A percentile compares a stretch with the other conserved stretches of the same genome.
These are phyloP conservation scores for Collybia mongolica DNA, from an alignment of 768 basidiomycete species.

Conservation along the genomic window DNA sequence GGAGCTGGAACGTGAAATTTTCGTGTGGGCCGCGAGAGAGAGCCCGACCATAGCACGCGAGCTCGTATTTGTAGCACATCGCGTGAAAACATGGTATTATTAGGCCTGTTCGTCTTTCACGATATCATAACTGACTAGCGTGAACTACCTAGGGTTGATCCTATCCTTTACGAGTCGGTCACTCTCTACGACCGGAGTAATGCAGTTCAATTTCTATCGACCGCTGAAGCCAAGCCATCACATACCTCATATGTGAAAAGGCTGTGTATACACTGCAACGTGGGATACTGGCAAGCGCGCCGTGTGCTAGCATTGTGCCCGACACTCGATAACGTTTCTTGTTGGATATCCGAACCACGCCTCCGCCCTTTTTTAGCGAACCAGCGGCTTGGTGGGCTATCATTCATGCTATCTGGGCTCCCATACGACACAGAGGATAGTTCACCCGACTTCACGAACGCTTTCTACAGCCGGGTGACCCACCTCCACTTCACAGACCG, in stretches of 20 bases:
- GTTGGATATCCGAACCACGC: slow-evolving; percentile 2
- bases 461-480: not conserved
- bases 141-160: slow-evolving; percentile 1
- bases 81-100: slow-evolving; percentile 2
- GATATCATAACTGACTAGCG: not conserved
- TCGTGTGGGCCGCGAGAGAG: not conserved
- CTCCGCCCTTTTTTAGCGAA: not conserved
- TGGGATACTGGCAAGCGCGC: not conserved
- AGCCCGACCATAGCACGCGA: not conserved
- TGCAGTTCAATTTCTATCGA: not conserved
- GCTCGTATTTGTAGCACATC: slow-evolving; percentile 4
- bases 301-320: not conserved
- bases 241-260: not conserved
- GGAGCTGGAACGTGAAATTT: slow-evolving; percentile 6
- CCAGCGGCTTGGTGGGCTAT: not conserved
- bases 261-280: not conserved
- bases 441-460: not conserved
- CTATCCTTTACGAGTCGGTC: slow-evolving; percentile 3
- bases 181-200: not conserved
- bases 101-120: not conserved
- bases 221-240: not conserved
- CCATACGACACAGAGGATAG: not conserved
- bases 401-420: slow-evolving; percentile 2
- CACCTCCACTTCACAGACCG: slow-evolving; percentile 4
- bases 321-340: not conserved